Percentiles rank a stretch among this genome's conserved stretches.
These are phyloP conservation scores for Elsinoe ampelina DNA, from an alignment of 2,329 filamentous ascomycete species.

Conservation along the genomic window DNA sequence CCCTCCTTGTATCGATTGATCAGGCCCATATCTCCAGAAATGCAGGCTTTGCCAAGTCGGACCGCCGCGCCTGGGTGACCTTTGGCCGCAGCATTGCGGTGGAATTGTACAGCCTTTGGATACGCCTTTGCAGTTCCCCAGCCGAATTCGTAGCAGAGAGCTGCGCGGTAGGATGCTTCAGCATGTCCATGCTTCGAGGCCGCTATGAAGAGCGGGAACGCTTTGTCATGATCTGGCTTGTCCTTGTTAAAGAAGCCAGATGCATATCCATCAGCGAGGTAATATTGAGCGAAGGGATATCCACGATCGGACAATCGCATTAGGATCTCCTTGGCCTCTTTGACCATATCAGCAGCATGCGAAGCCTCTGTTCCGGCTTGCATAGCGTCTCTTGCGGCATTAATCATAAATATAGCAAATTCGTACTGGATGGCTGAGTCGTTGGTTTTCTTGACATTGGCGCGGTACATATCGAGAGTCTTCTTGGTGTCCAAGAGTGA, in stretches of 20 bases:
- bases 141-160: conserved; percentile 93
- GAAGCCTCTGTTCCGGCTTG: conserved; percentile 35
- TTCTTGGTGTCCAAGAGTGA: conserved; percentile 85
- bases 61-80: conserved; percentile 93
- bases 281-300: conserved; percentile 97
- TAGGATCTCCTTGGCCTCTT: conserved; percentile 81
- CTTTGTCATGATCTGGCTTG: conserved; percentile 81
- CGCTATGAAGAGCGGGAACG: conserved; percentile 84
- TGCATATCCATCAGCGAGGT: conserved; percentile 86
- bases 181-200: conserved; percentile 96
- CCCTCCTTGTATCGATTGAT: conserved; percentile 81
- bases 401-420: conserved; percentile 89
- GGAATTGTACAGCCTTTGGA: conserved; percentile 86
- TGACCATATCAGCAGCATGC: conserved; percentile 55
- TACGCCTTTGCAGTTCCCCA: conserved; percentile 91
- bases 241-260: conserved; percentile 94
- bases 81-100: conserved; percentile 82
- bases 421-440: conserved; percentile 88
- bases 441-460: conserved; percentile 94
- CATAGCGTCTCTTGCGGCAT: conserved; percentile 67
- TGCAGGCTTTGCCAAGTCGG: conserved; percentile 79
- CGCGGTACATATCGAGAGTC: conserved; percentile 94
- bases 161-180: conserved; percentile 87
- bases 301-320: conserved; percentile 77
- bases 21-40: conserved; percentile 78